Evolutionary conservation across 768 basidiomycete genomes (phyloP), one percentile per base, ranked within the genome.

Genomic region (Suillus hirtellus): DNA sequence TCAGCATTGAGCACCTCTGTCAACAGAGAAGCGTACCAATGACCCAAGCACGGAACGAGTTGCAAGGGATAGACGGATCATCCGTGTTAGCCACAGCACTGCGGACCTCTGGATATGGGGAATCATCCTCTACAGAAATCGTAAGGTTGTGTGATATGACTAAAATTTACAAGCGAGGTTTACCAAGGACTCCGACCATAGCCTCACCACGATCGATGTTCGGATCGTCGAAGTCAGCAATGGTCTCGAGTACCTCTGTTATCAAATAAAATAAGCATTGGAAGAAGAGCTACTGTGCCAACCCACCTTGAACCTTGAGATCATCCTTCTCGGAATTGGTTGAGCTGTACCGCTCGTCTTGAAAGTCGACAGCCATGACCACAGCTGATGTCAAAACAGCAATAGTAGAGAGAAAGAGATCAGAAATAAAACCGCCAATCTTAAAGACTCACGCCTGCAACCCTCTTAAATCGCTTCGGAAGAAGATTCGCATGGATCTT

Each of bases 21-120:
- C 62, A 56, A 49, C 63, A 63, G 47, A 66, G 27, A 44, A 11
- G 7, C 65, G 49, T 64, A 69, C 88, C 88, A 49, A 89, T 75
- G 0, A 82, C 75, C 86, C 87, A 89, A 6, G 84, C 80, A 55
- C 87, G 84, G 27, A 93, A 44, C 42, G 84, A 83, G 38, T 80
- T 81, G 5, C 78, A 81, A 1, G 88, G 88, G 77, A 90, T 89
- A 42, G 75, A 74, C 4, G 82, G 82, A 70, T 91, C 89, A 68
- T 92, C 89, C 38, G 83, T 86, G 72, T 89, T 90, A 21, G 87
- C 84, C 10, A 91, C 89, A 8, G 90, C 89, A 9, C 88, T 86
- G 52, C 90, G 85, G 14, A 92, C 90, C 72, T 94, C 92, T 7
- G 89, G 90, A 71, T 94, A 94, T 4, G 92, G 92, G 3, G 90